Base-by-base conservation (phyloP, 352 stramenopile genomes). In the Phytophthora crassamura region DNA sequence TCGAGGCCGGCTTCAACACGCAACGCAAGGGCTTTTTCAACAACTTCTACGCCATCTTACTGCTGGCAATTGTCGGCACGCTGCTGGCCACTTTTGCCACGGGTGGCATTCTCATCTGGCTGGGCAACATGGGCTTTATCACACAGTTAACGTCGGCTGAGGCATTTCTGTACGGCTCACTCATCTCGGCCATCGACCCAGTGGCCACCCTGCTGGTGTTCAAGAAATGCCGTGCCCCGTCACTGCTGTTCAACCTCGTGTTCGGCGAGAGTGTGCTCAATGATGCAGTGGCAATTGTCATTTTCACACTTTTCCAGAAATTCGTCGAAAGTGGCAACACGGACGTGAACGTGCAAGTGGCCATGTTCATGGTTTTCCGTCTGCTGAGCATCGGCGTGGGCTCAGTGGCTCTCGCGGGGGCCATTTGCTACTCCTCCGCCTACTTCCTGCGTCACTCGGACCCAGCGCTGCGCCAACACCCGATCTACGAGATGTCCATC, bases 201-300 rank as follows among this genome's bases (percentile, higher is more conserved):
- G 91, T 98, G 30, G 89, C 90, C 12, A 97, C 91, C 25, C 70
- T 98, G 35, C 64, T 93, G 2, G 88, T 97, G n/a, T 97, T 98
- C 74, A 90, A 95, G 56, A 94, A 93, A 46, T 80, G 76, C 39
- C 54, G 77, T 30, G 83, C 80, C 6, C 83, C 84, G 15, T 79
- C 92, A 8, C 70, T 92, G 39, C 75, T 98, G 4, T 98, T 98
- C 60, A 98, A 98, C 57, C 73, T 98, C 32, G 83, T 98, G 5
- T 98, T 98, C 72, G 93, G 94, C 46, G 93, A 98, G 69, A 93
- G 78, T 18, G 86, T 96, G 30, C 69, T 98, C 5, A 98, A 98
- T 65, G 92, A 98, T 59, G 91, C 91, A 7, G 84, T 97, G 15
- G 84, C 80, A 0, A 90, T 98, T 20, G 89, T 94, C 12, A 68